Conservation (phyloP, 768 basidiomycete species). For the Scleroderma citrinum region DNA sequence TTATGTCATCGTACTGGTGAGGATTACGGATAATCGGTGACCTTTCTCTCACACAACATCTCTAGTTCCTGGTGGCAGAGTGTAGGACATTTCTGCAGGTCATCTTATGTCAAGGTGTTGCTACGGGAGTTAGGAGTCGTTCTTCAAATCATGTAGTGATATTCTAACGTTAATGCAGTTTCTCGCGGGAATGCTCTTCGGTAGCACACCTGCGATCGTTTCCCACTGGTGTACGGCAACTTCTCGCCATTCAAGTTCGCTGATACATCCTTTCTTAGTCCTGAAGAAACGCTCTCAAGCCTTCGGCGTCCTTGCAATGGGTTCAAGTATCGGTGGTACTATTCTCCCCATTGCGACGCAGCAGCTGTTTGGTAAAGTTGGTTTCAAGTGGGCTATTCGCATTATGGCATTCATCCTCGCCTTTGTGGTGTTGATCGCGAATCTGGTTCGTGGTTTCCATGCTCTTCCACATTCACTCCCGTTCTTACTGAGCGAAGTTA, state of each 20-base stretch:
- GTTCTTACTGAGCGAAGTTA: slow-evolving; percentile 6
- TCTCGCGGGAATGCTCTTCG: slow-evolving; percentile 19
- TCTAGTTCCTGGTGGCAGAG: slow-evolving; percentile 20
- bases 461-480: slow-evolving; percentile 18
- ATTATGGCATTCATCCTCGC: slow-evolving; percentile 56
- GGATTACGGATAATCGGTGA: slow-evolving; percentile 27
- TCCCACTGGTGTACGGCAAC: slow-evolving; percentile 20
- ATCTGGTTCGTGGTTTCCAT: slow-evolving; percentile 27
- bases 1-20: slow-evolving; percentile 1
- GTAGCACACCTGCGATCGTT: slow-evolving; percentile 16
- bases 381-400: slow-evolving; percentile 71
- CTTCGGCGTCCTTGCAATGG: slow-evolving; percentile 54
- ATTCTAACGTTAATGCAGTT: slow-evolving; percentile 7
- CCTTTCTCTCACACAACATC: background rate
- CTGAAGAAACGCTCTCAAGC: slow-evolving; percentile 22
- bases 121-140: slow-evolving; percentile 15
- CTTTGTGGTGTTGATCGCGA: slow-evolving; percentile 41
- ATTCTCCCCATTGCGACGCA: slow-evolving; percentile 53
- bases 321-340: slow-evolving; percentile 60
- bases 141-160: background rate
- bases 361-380: slow-evolving; percentile 42
- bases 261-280: background rate
- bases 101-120: slow-evolving; percentile 22
- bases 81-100: slow-evolving; percentile 24
- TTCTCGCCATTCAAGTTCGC: background rate